phyloP scores from a whole-genome alignment of 2,329 filamentous ascomycete species.

The Diaporthe ampelina region DNA sequence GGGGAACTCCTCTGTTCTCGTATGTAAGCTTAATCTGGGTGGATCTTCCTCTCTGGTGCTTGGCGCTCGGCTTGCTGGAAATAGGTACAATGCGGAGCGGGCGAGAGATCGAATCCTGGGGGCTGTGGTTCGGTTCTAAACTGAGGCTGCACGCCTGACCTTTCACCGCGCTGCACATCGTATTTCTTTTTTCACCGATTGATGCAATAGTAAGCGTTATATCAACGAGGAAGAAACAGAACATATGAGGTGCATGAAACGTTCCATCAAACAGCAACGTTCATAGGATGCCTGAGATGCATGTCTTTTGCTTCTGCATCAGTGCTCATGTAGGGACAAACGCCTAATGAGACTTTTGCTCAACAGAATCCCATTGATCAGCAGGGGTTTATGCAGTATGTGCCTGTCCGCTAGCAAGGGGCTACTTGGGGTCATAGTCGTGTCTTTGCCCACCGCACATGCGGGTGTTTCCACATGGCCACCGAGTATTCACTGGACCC shows the following conservation, averaged over 20 bases:
- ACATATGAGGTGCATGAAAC: conserved; percentile 27
- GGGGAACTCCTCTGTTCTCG: conserved; percentile 26
- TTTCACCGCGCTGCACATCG: conserved; percentile 16
- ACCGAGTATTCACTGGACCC: not conserved
- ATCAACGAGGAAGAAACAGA: not conserved
- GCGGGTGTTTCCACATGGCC: not conserved
- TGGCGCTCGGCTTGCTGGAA: conserved; percentile 29
- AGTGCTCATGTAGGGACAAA: conserved; percentile 20
- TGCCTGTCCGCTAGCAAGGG: conserved; percentile 5
- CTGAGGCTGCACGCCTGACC: conserved; percentile 16
- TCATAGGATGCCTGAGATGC: conserved; percentile 12
- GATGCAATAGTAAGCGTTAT: conserved; percentile 11
- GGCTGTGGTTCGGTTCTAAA: conserved; percentile 8
- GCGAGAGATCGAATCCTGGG: conserved; percentile 26
- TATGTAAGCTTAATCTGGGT: conserved; percentile 38
- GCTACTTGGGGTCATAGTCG: conserved; percentile 1
- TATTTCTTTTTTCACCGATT: conserved; percentile 4
- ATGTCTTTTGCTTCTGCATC: conserved; percentile 33
- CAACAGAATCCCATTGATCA: conserved; percentile 13
- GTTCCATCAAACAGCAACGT: conserved; percentile 22
- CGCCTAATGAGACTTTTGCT: conserved; percentile 18
- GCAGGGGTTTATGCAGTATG: conserved; percentile 2
- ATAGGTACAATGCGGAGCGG: conserved; percentile 29
- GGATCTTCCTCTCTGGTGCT: conserved; percentile 21
- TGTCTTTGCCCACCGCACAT: not conserved